Evolutionary conservation across 176 grass and related monocot genomes (phyloP).

Genomic region (Triticum dicoccoides): DNA sequence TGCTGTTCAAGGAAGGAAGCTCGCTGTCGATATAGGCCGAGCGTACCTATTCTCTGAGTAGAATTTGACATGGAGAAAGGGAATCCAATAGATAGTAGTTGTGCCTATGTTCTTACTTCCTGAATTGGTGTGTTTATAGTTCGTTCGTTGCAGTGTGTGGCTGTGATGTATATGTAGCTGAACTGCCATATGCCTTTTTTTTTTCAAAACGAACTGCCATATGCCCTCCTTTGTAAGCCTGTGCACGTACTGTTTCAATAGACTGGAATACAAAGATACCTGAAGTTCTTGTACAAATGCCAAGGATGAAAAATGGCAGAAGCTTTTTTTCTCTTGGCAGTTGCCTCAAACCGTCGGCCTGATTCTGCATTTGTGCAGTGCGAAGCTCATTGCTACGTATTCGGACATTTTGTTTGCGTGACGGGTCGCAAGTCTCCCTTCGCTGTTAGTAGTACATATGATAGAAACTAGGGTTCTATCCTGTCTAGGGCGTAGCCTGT

Average conservation of each 20-base stretch:
- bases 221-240: neutral
- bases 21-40: constrained; percentile 38
- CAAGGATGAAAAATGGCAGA: neutral
- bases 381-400: neutral
- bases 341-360: neutral
- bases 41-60: neutral
- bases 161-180: neutral
- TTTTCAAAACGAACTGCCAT: neutral
- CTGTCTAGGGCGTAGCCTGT: no score
- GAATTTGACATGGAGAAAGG: neutral
- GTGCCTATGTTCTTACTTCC: neutral
- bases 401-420: no score
- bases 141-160: neutral
- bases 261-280: neutral
- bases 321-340: neutral
- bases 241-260: neutral
- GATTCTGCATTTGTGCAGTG: neutral
- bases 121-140: neutral
- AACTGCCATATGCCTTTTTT: neutral
- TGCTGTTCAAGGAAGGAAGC: constrained; percentile 78
- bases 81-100: neutral
- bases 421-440: neutral
- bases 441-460: neutral
- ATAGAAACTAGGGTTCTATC: no score
- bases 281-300: neutral